Percentiles rank a stretch among this genome's conserved stretches.
Conservation (phyloP, 345 rosid genomes). For the Hibiscus syriacus region DNA sequence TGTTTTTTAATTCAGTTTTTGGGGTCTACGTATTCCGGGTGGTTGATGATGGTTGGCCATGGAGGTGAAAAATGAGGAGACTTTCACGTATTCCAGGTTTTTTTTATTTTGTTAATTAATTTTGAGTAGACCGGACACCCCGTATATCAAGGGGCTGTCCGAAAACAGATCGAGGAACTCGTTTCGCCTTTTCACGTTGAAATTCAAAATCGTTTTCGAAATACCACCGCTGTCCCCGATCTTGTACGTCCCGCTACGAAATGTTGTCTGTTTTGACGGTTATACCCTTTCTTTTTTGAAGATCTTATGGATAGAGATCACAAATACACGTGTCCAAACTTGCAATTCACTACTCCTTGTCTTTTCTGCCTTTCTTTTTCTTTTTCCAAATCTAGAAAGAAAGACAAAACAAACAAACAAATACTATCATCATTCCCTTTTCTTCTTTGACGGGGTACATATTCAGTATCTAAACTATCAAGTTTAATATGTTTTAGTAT, state of each 20-base stretch:
- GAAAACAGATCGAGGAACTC: not conserved
- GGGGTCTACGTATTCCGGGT: not conserved
- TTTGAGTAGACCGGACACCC: not conserved
- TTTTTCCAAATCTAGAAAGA: not conserved
- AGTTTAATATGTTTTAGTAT: too few relatives aligned
- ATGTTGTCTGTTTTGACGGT: not conserved
- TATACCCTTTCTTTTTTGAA: conserved; percentile 10
- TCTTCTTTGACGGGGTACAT: too few relatives aligned
- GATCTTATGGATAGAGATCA: not conserved
- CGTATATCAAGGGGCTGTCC: conserved; percentile 8
- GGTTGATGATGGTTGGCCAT: not conserved
- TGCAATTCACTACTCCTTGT: not conserved
- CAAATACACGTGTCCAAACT: not conserved
- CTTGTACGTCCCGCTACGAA: conserved; percentile 4
- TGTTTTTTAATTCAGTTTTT: not conserved
- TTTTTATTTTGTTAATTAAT: not conserved
- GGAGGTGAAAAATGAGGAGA: not conserved
- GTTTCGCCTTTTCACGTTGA: conserved; percentile 6
- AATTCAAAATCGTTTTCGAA: conserved; percentile 42
- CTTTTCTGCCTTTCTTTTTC: not conserved
- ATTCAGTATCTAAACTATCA: too few relatives aligned
- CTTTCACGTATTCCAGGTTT: not conserved
- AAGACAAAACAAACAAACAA: too few relatives aligned
- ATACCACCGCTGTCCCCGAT: conserved; percentile 49
- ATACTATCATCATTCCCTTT: too few relatives aligned